phyloP scores from a whole-genome alignment of 1,139 yeast species.

The Candida smagusa region DNA sequence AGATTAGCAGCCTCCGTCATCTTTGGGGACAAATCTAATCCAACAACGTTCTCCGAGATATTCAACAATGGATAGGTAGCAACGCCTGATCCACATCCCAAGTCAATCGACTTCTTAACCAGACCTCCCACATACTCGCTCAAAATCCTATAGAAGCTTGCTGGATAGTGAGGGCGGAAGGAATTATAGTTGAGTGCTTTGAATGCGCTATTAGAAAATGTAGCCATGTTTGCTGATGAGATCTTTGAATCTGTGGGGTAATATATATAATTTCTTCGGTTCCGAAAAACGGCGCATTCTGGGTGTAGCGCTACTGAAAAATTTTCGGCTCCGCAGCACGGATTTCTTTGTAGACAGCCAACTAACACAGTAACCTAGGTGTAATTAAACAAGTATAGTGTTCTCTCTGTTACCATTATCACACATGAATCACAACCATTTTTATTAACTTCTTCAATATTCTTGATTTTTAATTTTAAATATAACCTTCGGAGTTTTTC shows the following conservation, averaged over 20 bases:
- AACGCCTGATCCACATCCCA: constrained; percentile 44
- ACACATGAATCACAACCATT: not conserved
- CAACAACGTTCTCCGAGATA: constrained; percentile 28
- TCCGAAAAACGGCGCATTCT: not conserved
- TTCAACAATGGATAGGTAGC: constrained; percentile 38
- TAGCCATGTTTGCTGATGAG: constrained; percentile 46
- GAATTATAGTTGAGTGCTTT: constrained; percentile 56
- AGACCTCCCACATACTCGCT: constrained; percentile 18
- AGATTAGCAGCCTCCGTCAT: constrained; percentile 37
- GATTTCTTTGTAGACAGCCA: too few relatives aligned
- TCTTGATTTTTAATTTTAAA: too few relatives aligned
- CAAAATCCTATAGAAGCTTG: constrained; percentile 19
- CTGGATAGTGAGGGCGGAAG: constrained; percentile 34
- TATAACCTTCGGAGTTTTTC: too few relatives aligned
- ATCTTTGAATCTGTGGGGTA: not conserved
- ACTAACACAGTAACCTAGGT: too few relatives aligned
- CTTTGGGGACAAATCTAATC: constrained; percentile 31
- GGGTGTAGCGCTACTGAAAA: too few relatives aligned
- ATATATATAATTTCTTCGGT: not conserved
- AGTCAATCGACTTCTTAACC: constrained; percentile 25
- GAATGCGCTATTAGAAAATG: constrained; percentile 59
- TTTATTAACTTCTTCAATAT: too few relatives aligned
- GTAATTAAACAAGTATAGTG: too few relatives aligned
- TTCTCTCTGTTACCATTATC: too few relatives aligned
- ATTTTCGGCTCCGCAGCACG: too few relatives aligned